Base-by-base conservation (phyloP, 2,329 filamentous ascomycete genomes). In the Nothophoma quercina region DNA sequence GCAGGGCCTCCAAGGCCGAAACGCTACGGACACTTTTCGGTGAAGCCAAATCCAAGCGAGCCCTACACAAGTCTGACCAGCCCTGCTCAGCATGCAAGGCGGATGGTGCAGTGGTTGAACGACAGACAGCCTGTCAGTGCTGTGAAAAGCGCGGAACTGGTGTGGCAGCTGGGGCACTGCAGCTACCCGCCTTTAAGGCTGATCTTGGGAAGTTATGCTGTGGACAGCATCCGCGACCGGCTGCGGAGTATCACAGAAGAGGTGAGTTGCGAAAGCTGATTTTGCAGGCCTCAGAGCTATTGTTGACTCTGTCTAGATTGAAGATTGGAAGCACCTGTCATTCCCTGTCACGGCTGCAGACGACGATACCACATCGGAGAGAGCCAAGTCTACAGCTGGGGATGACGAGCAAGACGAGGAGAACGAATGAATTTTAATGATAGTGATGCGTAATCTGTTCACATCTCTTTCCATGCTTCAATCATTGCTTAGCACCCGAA, bases 161-260 rank as follows among this genome's bases (percentile, higher is more conserved):
- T 96, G 6, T 98, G 95, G 95, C 79, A 97, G 78, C 78, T 98
- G 34, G 95, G 88, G 0, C 95, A 98, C 78, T 98, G 93, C 77
- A 88, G 87, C n/a, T 97, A 92, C 71, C 95, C 95, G 41, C 95
- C 95, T 0, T 73, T 98, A 59, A 80, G 95, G 26, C 76, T 99
- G 52, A 78, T 97, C n/a, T 76, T 98, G 19, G 95, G 95, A 0
- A 96, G 88, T 60, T 98, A 96, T 77, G 93, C 95, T 1, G 93
- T 98, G 29, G 93, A 99, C 74, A 97, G 93, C 72, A 96, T 98
- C 42, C 82, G 95, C 13, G 95, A 99, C 76, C 83, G 93, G 16
- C 76, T 98, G 68, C 85, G 91, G 60, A 93, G 89, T 56, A 91
- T 98, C 32, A 97, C 93, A 10, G 95, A 98, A 75, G 95, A 99